Percentiles rank a stretch among this genome's conserved stretches.
phyloP scores from a whole-genome alignment of 305 asterid genomes.

The Nicotiana rustica region DNA sequence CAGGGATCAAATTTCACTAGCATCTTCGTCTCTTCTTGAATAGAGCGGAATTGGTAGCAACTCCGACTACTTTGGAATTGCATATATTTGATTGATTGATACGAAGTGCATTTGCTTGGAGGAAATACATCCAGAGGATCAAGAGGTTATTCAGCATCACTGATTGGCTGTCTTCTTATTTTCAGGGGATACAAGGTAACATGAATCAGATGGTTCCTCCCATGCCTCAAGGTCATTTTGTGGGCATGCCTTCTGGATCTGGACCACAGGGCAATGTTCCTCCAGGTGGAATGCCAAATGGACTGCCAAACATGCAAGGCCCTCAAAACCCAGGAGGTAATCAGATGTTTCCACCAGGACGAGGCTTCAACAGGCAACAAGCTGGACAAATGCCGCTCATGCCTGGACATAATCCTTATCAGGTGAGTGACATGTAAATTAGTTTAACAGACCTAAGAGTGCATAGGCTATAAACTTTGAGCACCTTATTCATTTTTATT shows the following conservation, averaged over 20 bases:
- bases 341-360: constrained; percentile 86
- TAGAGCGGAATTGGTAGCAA: constrained; percentile 30
- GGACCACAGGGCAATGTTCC: constrained; percentile 73
- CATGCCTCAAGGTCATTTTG: constrained; percentile 80
- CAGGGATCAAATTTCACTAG: constrained; percentile 2
- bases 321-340: constrained; percentile 59
- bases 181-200: constrained; percentile 74
- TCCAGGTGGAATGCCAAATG: constrained; percentile 64
- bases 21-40: constrained; percentile 1
- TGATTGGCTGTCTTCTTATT: neutral
- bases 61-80: neutral
- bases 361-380: constrained; percentile 86
- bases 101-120: constrained; percentile 14
- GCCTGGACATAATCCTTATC: constrained; percentile 88
- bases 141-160: constrained; percentile 27
- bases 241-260: constrained; percentile 80
- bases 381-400: constrained; percentile 85
- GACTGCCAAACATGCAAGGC: constrained; percentile 65
- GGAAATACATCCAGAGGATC: constrained; percentile 1
- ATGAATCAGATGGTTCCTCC: constrained; percentile 89
- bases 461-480: neutral
- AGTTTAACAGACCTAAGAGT: constrained; percentile 22
- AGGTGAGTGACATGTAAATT: constrained; percentile 55
- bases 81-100: constrained; percentile 17
- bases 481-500: neutral